A percentile compares a stretch with the other conserved stretches of the same genome.
Conservation (phyloP, 2,329 filamentous ascomycete species). For the Diaporthe sp. region DNA sequence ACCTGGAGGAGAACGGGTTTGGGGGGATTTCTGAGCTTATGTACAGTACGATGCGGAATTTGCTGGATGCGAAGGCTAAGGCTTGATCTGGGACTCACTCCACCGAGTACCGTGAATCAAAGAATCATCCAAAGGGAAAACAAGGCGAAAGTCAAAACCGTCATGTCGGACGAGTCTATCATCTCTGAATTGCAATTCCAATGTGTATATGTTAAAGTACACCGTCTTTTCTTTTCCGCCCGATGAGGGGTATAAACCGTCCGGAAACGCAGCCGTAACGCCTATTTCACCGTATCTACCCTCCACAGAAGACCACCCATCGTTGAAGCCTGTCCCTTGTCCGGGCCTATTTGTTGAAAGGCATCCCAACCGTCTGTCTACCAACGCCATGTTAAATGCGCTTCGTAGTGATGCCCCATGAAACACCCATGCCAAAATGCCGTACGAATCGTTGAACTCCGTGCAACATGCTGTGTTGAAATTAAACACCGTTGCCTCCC, state of each 20-base stretch:
- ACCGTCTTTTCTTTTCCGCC: not conserved
- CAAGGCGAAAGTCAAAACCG: too few species aligned
- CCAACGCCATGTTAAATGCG: conserved; percentile 43
- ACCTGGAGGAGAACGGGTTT: conserved; percentile 75
- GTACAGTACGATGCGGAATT: conserved; percentile 84
- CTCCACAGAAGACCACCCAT: not conserved
- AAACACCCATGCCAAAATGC: conserved; percentile 27
- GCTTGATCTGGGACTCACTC: not conserved
- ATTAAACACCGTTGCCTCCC: not conserved
- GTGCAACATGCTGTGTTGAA: conserved; percentile 32
- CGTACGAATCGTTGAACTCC: not conserved
- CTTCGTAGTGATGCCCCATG: not conserved
- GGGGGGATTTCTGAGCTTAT: conserved; percentile 79
- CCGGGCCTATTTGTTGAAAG: conserved; percentile 34
- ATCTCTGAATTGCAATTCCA: not conserved
- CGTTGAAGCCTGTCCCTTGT: conserved; percentile 11
- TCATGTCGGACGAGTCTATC: not conserved
- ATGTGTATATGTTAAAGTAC: conserved; percentile 30
- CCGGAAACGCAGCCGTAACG: conserved; percentile 33
- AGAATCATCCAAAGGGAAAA: too few species aligned
- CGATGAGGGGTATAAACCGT: conserved; percentile 28
- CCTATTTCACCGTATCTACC: not conserved
- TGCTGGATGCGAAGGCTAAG: conserved; percentile 66
- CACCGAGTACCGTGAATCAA: not conserved
- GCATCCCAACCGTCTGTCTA: conserved; percentile 23